Evolutionary conservation across 202 grass and related monocot species (phyloP), one percentile per base, ranked within the genome.

Genomic region (Dendrocalamus latiflorus): DNA sequence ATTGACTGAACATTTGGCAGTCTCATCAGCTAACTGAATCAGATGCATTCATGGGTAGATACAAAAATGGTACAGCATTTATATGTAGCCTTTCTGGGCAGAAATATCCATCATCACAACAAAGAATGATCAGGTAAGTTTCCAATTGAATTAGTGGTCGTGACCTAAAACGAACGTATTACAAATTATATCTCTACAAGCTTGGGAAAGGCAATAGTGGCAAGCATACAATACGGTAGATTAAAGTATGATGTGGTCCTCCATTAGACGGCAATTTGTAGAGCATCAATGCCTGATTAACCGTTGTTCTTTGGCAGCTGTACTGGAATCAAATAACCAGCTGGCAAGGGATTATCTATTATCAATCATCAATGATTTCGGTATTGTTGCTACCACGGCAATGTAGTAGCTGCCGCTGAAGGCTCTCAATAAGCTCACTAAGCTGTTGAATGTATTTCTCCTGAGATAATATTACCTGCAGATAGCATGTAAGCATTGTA

Each of bases 381-480:
- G 94, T 94, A 24, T 77, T 94, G 53, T 94, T 97, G 74, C 65
- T 94, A 56, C 92, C 92, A 34, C 94, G 90, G 49, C 94, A 97
- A 54, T 97, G 90, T 43, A 94, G 69, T 69, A 97, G 73, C 77
- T 97, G 94, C 20, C 90, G 90, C 72, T 97, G 94, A 90, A 97
- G 94, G 72, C 94, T 97, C 75, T 94, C 90, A 22, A 97, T 89
- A 60, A 97, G 88, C 85, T 94, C 88, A 81, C 93, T 92, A 50
- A 97, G 82, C 71, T 94, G 94, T 74, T 92, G 94, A 54, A 94
- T 97, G 64, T 92, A 93, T 74, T 92, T 97, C 70, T 97, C 94
- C 81, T 97, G 92, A 59, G 90, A 97, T 61, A 97, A 88, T 65
- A 97, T 92, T 78, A 97, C 88, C 94, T 97, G 86, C 76, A 93